Evolutionary conservation across 495 filamentous ascomycete species (phyloP), one percentile per base, ranked within the genome.

Genomic region (Astrothelium subdiscretum): DNA sequence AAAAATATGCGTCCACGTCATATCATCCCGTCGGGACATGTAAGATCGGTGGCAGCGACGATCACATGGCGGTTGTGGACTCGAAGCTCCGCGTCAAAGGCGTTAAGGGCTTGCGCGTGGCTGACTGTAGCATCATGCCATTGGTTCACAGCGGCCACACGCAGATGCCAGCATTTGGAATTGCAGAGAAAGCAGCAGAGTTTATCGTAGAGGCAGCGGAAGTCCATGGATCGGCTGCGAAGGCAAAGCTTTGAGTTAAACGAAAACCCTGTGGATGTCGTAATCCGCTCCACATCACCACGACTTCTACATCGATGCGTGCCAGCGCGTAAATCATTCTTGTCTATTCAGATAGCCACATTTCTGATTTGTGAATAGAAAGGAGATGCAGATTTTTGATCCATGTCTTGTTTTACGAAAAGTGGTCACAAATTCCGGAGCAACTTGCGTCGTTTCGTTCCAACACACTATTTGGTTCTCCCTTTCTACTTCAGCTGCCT

Each of bases 121-220:
- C 80, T 0, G 82, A 86, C 67, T 80, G 77, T 26, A 82, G 78
- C 60, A 76, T 80, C 32, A 82, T 86, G 71, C 85, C 83, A n/a
- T 72, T 69, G 11, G 65, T 82, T n/a, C 77, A 79, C 44, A 78
- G 80, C 8, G 80, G 81, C n/a, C 83, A 85, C 59, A 81, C 83
- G 0, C 79, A 82, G 64, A 79, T 84, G 72, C 78, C 80, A 31
- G 83, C 80, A 0, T 85, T 83, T 63, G 81, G 81, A 43, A 77
- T 87, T 66, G 79, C 79, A 3, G 80, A 85, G 70, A 79, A 81
- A 62, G 83, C 80, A 40, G 81, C 80, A 0, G 82, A 83, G 64
- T 71, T 75, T 13, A 80, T 85, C 29, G 15, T 10, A 54, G 48
- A 54, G 24, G 24, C 48, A 8, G 48, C 48, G 4, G 0, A 8